phyloP scores from a whole-genome alignment of 225 moss, liverwort and hornwort genomes.

The Thuidium tamariscinum region DNA sequence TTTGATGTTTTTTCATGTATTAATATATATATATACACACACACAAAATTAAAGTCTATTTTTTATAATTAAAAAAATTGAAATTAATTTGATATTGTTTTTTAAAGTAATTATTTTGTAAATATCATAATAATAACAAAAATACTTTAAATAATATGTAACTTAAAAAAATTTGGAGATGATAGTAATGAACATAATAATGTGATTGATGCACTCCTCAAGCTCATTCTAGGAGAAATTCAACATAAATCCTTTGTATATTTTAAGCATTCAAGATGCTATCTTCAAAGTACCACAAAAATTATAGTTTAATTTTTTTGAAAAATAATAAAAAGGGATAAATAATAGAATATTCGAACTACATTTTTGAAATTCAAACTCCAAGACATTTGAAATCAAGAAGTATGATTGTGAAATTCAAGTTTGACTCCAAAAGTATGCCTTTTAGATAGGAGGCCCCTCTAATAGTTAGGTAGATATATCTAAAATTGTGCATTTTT shows the following conservation, averaged over 20 bases:
- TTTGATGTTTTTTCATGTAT: too few relatives aligned
- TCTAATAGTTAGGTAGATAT: fast-evolving
- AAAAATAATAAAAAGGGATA: fast-evolving
- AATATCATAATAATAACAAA: background rate
- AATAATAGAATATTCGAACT: fast-evolving
- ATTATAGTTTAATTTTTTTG: background rate
- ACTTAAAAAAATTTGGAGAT: background rate
- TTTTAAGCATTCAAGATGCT: too few relatives aligned
- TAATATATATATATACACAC: background rate
- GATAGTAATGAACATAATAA: background rate
- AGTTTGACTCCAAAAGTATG: fast-evolving
- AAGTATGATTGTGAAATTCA: background rate
- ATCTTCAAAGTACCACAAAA: background rate
- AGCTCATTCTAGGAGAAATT: fast-evolving
- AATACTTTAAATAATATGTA: background rate
- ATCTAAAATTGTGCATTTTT: fast-evolving
- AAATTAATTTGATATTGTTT: background rate
- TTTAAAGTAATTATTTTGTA: background rate
- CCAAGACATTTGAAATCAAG: background rate
- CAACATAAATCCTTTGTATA: too few relatives aligned
- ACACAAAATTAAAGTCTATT: fast-evolving
- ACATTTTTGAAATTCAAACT: background rate
- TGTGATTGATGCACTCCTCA: background rate
- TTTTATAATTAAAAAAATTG: fast-evolving
- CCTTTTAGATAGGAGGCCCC: fast-evolving